These are phyloP conservation scores for Tricholoma sp. DNA, from an alignment of 768 basidiomycete genomes.

Conservation along the genomic window DNA sequence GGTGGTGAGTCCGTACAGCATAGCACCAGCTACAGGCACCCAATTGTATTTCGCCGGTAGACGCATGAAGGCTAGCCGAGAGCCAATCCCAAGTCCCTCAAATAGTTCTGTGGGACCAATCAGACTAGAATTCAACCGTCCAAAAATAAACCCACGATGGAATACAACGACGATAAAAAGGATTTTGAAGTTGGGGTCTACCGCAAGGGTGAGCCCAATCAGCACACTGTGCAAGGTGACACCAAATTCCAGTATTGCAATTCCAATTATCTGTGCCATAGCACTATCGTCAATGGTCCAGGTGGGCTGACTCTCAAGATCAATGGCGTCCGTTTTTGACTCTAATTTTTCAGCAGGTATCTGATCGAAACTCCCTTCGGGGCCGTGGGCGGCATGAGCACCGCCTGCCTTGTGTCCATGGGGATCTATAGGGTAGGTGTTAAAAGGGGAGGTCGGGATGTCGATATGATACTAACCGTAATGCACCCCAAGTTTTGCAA, in stretches of 20 bases:
- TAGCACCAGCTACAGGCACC: constrained; percentile 54
- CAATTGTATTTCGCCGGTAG: constrained; percentile 50
- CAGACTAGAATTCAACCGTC: neutral
- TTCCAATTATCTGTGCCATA: constrained; percentile 72
- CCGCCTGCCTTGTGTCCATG: constrained; percentile 64
- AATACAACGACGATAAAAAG: constrained; percentile 90
- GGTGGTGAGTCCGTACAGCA: constrained; percentile 71
- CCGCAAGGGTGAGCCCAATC: constrained; percentile 90
- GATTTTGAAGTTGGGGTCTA: constrained; percentile 71
- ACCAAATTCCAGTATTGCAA: constrained; percentile 93
- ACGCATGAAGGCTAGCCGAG: constrained; percentile 75
- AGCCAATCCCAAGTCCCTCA: constrained; percentile 90
- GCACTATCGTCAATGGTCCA: constrained; percentile 33
- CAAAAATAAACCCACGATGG: constrained; percentile 62
- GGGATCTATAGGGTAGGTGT: constrained; percentile 36
- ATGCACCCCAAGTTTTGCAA: constrained; percentile 56
- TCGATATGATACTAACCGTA: constrained; percentile 43
- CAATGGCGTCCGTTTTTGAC: constrained; percentile 20
- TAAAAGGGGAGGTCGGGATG: constrained; percentile 3
- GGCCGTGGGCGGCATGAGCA: constrained; percentile 65
- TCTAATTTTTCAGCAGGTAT: constrained; percentile 8
- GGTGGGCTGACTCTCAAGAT: constrained; percentile 22
- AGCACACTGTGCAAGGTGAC: constrained; percentile 83
- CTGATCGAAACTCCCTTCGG: constrained; percentile 35
- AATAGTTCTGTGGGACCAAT: constrained; percentile 62